A percentile compares a stretch with the other conserved stretches of the same genome.
phyloP scores from a whole-genome alignment of 2,329 filamentous ascomycete species.

The Leptographium flavum region DNA sequence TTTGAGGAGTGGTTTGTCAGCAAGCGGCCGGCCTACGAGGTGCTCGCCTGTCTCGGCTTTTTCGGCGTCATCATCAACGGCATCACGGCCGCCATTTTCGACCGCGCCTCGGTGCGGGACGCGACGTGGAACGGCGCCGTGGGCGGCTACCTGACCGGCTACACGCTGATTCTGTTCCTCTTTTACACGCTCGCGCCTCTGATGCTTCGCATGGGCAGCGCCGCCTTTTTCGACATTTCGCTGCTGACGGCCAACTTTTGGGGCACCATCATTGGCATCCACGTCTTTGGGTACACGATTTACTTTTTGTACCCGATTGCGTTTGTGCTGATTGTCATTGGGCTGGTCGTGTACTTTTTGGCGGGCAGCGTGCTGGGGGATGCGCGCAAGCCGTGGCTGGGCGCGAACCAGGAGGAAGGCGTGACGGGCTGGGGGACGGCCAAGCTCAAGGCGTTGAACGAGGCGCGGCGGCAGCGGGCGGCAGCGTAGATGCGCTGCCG shows the following conservation, averaged over 20 bases:
- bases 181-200: constrained; percentile 86
- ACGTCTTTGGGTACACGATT: constrained; percentile 66
- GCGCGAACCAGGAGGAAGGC: constrained; percentile 69
- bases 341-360: constrained; percentile 77
- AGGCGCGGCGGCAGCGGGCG: constrained; percentile 33
- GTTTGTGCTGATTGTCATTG: constrained; percentile 81
- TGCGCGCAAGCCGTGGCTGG: constrained; percentile 89
- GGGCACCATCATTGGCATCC: constrained; percentile 84
- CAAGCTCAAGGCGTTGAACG: constrained; percentile 56
- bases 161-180: constrained; percentile 65
- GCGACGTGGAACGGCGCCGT: constrained; percentile 54
- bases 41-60: constrained; percentile 78
- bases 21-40: constrained; percentile 79
- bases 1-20: constrained; percentile 90
- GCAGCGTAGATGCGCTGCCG: too few species aligned
- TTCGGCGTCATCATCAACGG: constrained; percentile 88
- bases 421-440: constrained; percentile 74
- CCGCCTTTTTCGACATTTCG: constrained; percentile 94
- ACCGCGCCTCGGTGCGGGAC: constrained; percentile 54
- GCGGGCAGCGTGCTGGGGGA: constrained; percentile 73
- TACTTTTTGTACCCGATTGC: constrained; percentile 93
- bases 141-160: constrained; percentile 75
- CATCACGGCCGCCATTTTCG: constrained; percentile 80
- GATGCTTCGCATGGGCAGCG: constrained; percentile 76
- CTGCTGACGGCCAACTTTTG: constrained; percentile 93